phyloP scores from a whole-genome alignment of 2,329 filamentous ascomycete species.

The Grosmannia serpens region DNA sequence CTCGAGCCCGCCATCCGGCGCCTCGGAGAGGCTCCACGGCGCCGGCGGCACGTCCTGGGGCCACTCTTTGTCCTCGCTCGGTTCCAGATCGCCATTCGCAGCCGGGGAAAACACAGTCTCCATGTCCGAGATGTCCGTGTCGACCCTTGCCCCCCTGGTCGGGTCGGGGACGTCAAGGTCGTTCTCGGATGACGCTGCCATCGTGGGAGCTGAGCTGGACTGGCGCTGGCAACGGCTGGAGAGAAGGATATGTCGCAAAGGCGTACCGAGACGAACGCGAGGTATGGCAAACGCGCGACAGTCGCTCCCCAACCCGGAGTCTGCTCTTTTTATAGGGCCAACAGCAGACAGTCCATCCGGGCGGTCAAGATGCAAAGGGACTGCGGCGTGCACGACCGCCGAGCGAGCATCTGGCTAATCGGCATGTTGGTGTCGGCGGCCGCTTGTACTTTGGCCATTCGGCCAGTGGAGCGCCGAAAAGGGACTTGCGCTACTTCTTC shows the following conservation, averaged over 20 bases:
- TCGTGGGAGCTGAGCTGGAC: no score
- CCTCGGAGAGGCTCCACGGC: neutral
- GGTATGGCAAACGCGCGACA: no score
- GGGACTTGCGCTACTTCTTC: neutral
- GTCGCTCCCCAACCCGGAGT: no score
- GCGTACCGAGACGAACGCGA: no score
- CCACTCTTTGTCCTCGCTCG: neutral
- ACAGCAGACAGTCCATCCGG: no score
- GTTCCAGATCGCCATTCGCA: neutral
- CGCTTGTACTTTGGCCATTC: neutral
- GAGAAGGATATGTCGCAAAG: no score
- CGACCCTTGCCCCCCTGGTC: neutral
- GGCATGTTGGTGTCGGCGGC: neutral
- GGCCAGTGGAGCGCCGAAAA: neutral
- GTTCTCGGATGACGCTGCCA: neutral
- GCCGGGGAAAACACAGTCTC: neutral
- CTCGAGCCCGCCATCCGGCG: conserved; percentile 14
- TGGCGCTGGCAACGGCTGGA: no score
- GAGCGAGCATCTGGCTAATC: neutral
- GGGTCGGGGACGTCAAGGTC: neutral
- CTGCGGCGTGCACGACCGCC: no score
- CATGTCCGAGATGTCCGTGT: neutral
- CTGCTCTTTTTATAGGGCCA: no score
- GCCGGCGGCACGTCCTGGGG: neutral
- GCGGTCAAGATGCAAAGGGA: no score